phyloP scores from a whole-genome alignment of 169 alveolate genomes.

The Cryptosporidium xiaoi region DNA sequence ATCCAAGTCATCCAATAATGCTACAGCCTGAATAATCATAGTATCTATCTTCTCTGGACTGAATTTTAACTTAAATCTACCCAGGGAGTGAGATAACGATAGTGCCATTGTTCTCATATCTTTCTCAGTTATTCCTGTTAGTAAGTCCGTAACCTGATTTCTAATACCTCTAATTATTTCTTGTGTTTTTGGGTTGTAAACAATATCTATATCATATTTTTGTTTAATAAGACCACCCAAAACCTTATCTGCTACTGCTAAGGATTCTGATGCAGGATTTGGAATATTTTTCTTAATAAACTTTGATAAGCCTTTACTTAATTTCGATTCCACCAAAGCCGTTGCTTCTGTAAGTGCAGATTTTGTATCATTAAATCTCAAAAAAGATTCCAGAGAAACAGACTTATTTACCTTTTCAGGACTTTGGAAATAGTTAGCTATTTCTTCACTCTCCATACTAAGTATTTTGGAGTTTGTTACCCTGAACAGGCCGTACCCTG shows the following conservation, averaged over 20 bases:
- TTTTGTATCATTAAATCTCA: conserved; percentile 90
- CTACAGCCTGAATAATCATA: conserved; percentile 99
- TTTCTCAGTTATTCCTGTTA: conserved; percentile 88
- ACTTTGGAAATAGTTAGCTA: conserved; percentile 86
- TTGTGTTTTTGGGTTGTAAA: conserved; percentile 85
- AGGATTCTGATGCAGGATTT: conserved; percentile 65
- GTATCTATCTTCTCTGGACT: conserved; percentile 99
- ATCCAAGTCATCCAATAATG: conserved; percentile 96
- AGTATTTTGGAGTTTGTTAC: conserved; percentile 90
- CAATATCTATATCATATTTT: conserved; percentile 84
- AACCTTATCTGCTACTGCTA: conserved; percentile 86
- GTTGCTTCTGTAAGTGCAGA: conserved; percentile 89
- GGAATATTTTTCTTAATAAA: conserved; percentile 94
- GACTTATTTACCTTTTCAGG: conserved; percentile 88
- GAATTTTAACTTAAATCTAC: conserved; percentile 96
- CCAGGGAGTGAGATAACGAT: conserved; percentile 90
- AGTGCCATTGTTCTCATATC: conserved; percentile 88
- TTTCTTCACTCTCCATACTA: conserved; percentile 87
- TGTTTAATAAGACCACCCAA: conserved; percentile 89
- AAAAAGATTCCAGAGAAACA: conserved; percentile 86
- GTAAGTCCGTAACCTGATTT: conserved; percentile 84
- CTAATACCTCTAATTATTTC: conserved; percentile 89
- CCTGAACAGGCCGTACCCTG: conserved; percentile 98
- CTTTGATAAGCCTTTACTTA: conserved; percentile 93
- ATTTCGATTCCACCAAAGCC: conserved; percentile 88